These are phyloP conservation scores for Radiomyces spectabilis DNA, from an alignment of 192 early-diverging fungal species.

Conservation along the genomic window DNA sequence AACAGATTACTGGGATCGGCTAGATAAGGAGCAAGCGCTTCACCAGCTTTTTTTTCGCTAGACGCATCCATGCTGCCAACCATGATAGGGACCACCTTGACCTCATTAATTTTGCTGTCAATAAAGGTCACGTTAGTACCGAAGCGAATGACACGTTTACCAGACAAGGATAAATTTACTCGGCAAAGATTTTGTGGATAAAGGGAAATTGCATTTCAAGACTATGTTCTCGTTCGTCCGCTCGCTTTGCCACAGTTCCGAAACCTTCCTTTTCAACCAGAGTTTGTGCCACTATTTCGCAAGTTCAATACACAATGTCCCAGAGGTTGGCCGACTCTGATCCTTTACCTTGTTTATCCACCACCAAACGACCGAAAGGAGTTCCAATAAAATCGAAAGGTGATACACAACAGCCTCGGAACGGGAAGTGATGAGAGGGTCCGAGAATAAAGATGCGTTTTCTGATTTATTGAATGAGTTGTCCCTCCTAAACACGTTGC, in stretches of 20 bases:
- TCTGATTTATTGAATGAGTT: constrained; percentile 17
- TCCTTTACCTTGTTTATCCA: constrained; percentile 58
- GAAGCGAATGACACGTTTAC: neutral
- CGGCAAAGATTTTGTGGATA: constrained; percentile 74
- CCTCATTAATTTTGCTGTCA: constrained; percentile 37
- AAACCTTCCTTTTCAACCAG: too few relatives aligned
- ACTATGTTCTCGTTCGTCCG: constrained; percentile 93
- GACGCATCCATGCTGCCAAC: constrained; percentile 65
- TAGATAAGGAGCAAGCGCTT: constrained; percentile 70
- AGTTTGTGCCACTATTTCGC: too few relatives aligned
- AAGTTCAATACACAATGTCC: too few relatives aligned
- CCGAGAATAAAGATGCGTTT: constrained; percentile 88
- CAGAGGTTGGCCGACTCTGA: too few relatives aligned
- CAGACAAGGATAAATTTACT: constrained; percentile 24
- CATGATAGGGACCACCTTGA: constrained; percentile 83
- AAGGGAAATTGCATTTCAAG: constrained; percentile 97
- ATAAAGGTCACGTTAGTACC: neutral
- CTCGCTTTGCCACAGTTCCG: too few relatives aligned
- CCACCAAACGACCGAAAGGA: constrained; percentile 73
- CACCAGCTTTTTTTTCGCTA: constrained; percentile 61
- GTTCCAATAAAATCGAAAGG: constrained; percentile 69
- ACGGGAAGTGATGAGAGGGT: constrained; percentile 85
- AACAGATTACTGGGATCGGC: constrained; percentile 65
- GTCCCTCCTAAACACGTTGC: neutral
- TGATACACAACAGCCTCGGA: constrained; percentile 76